phyloP scores from a whole-genome alignment of 2,329 filamentous ascomycete genomes.

The Monosporascus sp. region DNA sequence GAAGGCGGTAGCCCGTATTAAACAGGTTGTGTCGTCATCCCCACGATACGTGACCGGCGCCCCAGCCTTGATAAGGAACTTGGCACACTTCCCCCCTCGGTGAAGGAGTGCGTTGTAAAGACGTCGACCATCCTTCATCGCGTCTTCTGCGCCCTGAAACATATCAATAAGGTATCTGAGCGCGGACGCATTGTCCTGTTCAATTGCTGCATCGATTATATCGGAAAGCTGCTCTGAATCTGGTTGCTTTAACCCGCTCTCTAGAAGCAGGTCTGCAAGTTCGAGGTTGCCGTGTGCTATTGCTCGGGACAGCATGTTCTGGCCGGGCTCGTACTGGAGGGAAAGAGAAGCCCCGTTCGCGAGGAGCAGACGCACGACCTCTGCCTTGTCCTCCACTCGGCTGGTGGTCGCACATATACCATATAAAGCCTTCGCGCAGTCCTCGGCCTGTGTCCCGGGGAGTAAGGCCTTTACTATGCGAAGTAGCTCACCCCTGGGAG shows the following conservation, averaged over 20 bases:
- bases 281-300: background rate
- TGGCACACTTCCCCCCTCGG: background rate
- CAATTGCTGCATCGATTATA: background rate
- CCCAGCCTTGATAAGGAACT: constrained; percentile 8
- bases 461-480: constrained; percentile 3
- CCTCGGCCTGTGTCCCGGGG: background rate
- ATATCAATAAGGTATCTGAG: constrained; percentile 2
- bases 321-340: background rate
- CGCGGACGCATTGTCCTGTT: background rate
- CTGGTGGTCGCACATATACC: background rate
- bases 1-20: constrained; percentile 7
- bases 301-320: background rate
- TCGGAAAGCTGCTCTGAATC: background rate
- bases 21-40: constrained; percentile 1
- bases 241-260: constrained; percentile 2
- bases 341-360: background rate
- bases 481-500: background rate
- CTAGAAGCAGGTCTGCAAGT: constrained; percentile 4
- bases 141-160: background rate
- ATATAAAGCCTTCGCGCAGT: background rate
- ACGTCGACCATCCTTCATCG: background rate
- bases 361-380: constrained; percentile 1
- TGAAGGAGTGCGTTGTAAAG: constrained; percentile 1
- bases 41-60: constrained; percentile 1
- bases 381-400: background rate